phyloP scores from a whole-genome alignment of 306 rosid species.

The Chamaecrista fasciculata region DNA sequence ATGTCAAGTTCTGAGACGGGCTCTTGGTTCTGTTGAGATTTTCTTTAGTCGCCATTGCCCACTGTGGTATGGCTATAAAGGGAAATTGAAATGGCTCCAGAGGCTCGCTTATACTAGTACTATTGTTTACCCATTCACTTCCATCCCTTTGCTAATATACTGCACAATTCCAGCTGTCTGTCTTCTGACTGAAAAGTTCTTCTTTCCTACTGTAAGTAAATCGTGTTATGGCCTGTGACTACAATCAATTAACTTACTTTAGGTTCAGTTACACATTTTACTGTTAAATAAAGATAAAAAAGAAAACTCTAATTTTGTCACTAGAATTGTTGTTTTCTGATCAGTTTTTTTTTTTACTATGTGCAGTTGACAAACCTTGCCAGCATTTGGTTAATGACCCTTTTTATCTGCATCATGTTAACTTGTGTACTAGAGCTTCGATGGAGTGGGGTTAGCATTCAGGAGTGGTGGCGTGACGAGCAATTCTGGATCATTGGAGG shows the following conservation, averaged over 20 bases:
- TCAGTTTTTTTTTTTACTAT: conserved; percentile 13
- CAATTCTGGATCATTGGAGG: conserved; percentile 98
- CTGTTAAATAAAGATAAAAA: neutral
- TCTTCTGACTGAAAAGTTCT: conserved; percentile 91
- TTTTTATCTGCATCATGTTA: conserved; percentile 69
- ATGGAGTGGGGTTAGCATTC: conserved; percentile 87
- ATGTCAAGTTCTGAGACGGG: conserved; percentile 86
- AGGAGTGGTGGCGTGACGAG: conserved; percentile 93
- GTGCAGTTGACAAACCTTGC: conserved; percentile 80
- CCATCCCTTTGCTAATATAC: conserved; percentile 81
- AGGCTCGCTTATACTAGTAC: conserved; percentile 76
- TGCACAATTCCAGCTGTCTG: conserved; percentile 87
- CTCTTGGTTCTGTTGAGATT: conserved; percentile 83
- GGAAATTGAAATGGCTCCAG: conserved; percentile 82
- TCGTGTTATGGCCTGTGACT: neutral
- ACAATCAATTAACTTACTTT: neutral
- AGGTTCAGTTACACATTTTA: neutral
- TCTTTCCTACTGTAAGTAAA: conserved; percentile 85
- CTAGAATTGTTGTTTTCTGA: conserved; percentile 15
- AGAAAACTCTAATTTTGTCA: conserved; percentile 11
- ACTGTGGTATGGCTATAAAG: conserved; percentile 88
- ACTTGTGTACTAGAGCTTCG: conserved; percentile 80
- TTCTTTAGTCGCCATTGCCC: conserved; percentile 91
- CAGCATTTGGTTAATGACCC: conserved; percentile 79
- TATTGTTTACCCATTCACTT: conserved; percentile 81